A percentile compares a stretch with the other conserved stretches of the same genome.
These are phyloP conservation scores for Cymbidium sinense DNA, from an alignment of 106 monocot species.

Conservation along the genomic window DNA sequence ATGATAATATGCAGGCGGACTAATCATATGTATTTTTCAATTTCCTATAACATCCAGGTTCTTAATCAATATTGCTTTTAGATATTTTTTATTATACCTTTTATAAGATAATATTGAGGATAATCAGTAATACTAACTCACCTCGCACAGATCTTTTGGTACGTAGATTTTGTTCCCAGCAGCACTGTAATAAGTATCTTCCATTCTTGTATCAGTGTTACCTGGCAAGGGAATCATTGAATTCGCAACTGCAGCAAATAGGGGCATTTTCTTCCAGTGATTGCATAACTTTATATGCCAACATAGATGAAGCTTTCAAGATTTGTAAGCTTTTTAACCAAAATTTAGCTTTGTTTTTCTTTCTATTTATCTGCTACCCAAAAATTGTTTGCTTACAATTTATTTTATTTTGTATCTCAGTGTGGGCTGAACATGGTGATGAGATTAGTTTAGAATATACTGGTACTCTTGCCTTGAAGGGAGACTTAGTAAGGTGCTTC, in stretches of 20 bases:
- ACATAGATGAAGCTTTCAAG: conserved; percentile 60
- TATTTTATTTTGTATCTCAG: conserved; percentile 26
- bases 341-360: background rate
- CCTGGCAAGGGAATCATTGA: conserved; percentile 65
- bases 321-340: conserved; percentile 41
- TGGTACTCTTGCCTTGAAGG: conserved; percentile 87
- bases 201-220: conserved; percentile 44
- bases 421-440: conserved; percentile 96
- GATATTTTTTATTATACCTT: too few relatives aligned
- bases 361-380: background rate
- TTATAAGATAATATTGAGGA: background rate
- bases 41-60: too few relatives aligned
- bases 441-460: conserved; percentile 90
- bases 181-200: background rate
- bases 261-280: conserved; percentile 55
- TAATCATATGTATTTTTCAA: too few relatives aligned
- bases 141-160: background rate
- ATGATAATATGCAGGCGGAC: too few relatives aligned
- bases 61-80: too few relatives aligned
- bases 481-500: conserved; percentile 78
- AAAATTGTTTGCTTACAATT: background rate
- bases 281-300: conserved; percentile 42
- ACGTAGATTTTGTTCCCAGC: background rate
- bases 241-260: conserved; percentile 54
- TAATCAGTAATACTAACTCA: too few relatives aligned